Evolutionary conservation across 805 yeast genomes (phyloP).

Genomic region (Candida ipomoeae): DNA sequence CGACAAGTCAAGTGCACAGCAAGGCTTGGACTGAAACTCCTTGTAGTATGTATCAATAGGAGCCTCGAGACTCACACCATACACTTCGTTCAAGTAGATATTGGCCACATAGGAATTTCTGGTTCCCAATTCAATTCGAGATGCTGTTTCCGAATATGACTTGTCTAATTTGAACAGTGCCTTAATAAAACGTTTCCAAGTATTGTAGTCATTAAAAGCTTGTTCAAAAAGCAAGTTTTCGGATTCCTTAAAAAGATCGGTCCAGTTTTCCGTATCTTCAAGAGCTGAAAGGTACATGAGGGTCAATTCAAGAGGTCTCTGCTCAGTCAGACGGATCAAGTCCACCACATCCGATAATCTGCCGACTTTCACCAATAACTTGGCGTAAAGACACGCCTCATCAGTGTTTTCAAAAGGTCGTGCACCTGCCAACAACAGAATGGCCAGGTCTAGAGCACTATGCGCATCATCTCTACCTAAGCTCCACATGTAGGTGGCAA

Average conservation of each 20-base stretch:
- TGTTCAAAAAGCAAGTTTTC: constrained; percentile 43
- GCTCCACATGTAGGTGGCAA: constrained; percentile 45
- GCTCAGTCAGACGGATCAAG: constrained; percentile 21
- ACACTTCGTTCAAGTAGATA: constrained; percentile 41
- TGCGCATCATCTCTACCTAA: constrained; percentile 35
- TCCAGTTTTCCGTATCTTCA: constrained; percentile 39
- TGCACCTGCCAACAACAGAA: constrained; percentile 47
- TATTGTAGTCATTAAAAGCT: constrained; percentile 68
- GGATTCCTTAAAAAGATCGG: constrained; percentile 28
- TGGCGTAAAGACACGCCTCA: constrained; percentile 58
- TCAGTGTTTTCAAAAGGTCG: constrained; percentile 56
- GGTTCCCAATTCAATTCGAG: constrained; percentile 23
- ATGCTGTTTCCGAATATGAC: constrained; percentile 26
- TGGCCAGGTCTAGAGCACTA: constrained; percentile 4
- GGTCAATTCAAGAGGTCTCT: constrained; percentile 60
- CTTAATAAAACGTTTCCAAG: constrained; percentile 58
- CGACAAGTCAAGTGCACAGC: constrained; percentile 59
- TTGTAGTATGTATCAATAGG: constrained; percentile 41
- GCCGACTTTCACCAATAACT: constrained; percentile 39
- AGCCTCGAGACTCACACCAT: constrained; percentile 21
- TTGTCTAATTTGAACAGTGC: constrained; percentile 38
- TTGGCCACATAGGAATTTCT: constrained; percentile 57
- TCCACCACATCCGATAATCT: constrained; percentile 30
- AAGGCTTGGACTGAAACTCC: constrained; percentile 50
- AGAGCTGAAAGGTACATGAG: constrained; percentile 50